Base-by-base conservation (phyloP, 2,329 filamentous ascomycete species). In the Penicillium corylophilum region DNA sequence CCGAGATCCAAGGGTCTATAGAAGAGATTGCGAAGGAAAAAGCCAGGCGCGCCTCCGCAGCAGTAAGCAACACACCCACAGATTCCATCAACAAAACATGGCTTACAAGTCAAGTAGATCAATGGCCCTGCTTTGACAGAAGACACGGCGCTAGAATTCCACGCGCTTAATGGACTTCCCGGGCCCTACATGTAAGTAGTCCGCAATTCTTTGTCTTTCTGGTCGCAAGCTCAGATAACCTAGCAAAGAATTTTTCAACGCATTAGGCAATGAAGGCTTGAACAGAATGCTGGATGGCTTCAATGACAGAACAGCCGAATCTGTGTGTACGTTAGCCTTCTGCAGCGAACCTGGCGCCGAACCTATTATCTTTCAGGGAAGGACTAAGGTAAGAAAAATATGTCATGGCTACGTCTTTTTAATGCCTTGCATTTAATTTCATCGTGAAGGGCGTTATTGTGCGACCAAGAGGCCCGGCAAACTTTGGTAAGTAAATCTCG, bases 271-370 rank as follows among this genome's bases (percentile, higher is more conserved):
- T 60, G 77, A 87, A 44, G 89, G 94, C 15, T 79, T 99, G 51
- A 95, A 96, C 75, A 94, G 93, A 69, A 82, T 99, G 57, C 85
- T 99, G 36, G 86, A 85, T 46, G 90, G 87, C 7, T 96, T 96
- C 70, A 80, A 88, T 24, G 89, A 99, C 75, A 96, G 96, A 73
- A 88, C 87, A 40, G 91, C 91, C 39, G 86, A 95, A 74, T 93
- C 94, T n/a, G 89, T 99, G 43, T 96, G 93, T 75, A 99, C 94
- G 0, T 99, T 99, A 74, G 94, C 86, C 22, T 96, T 95, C 74
- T 94, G 84, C 48, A 82, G 86, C 57, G 94, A 93, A 0, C 93
- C 92, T 4, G 92, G 89, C 2, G 79, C 89, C 48, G 85, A 95
- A 66, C 87, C 90, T 1, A 80, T 95, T 24, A 78, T 97, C 15